Evolutionary conservation across 1,284 basidiomycete genomes (phyloP), one percentile per base, ranked within the genome.

Genomic region (Malassezia sp.): DNA sequence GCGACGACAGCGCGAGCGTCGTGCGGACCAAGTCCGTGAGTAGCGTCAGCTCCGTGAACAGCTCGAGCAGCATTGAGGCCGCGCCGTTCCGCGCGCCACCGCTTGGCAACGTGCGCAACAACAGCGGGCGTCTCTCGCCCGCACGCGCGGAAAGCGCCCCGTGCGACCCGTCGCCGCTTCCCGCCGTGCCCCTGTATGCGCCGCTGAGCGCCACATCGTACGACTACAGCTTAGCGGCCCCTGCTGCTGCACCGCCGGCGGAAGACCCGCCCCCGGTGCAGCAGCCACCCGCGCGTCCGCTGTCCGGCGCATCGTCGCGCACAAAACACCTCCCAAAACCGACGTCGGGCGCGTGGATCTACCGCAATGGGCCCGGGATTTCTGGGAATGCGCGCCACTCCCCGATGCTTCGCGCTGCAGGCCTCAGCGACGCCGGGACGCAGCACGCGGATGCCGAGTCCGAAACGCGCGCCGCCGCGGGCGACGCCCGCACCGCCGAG

Each of bases 81-180:
- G 63, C 53, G 1, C 66, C 66, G 9, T 69, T 69, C 31, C 59
- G 65, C 9, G 56, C 60, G 22, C 64, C 64, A 10, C 66, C 66
- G 12, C 45, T 60, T 9, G 66, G 66, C n/a, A 67, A 67, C 31
- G 21, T 50, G n/a, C 39, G 39, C 5, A 10, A 8, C 8, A 8
- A n/a, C 28, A 9, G 10, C 9, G n/a, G n/a, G n/a, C n/a, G n/a
- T n/a, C n/a, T n/a, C n/a, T n/a, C n/a, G n/a, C n/a, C n/a, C n/a
- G n/a, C n/a, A n/a, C n/a, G n/a, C n/a, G n/a, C n/a, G n/a, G n/a
- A n/a, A n/a, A n/a, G n/a, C n/a, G n/a, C n/a, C n/a, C n/a, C n/a
- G n/a, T n/a, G n/a, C n/a, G n/a, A n/a, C n/a, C n/a, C n/a, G n/a
- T n/a, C n/a, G n/a, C n/a, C n/a, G n/a, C n/a, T n/a, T n/a, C n/a